Evolutionary conservation across 176 grass and related monocot genomes (phyloP).

Genomic region (Leersia perrieri): DNA sequence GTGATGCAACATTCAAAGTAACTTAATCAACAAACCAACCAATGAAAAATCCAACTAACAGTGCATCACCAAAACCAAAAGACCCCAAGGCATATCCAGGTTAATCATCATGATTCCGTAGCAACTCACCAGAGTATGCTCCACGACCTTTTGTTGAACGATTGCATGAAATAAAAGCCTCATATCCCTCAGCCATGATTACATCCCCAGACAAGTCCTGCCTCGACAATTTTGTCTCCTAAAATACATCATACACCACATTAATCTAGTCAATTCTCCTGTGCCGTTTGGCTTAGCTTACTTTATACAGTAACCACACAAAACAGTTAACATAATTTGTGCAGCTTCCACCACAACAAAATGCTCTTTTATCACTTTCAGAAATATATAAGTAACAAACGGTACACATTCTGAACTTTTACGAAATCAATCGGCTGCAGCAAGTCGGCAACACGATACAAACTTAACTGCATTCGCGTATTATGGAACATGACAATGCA

Average conservation of each 20-base stretch:
- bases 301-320: background rate
- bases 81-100: background rate
- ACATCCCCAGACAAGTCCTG: constrained; percentile 81
- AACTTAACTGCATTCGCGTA: background rate
- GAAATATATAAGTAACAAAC: background rate
- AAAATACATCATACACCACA: constrained; percentile 2
- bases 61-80: background rate
- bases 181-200: constrained; percentile 81
- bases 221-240: constrained; percentile 95
- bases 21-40: background rate
- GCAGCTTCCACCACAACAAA: background rate
- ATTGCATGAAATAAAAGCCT: constrained; percentile 89
- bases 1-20: background rate
- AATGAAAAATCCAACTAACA: background rate
- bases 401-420: background rate
- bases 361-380: background rate
- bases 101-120: background rate
- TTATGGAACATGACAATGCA: background rate
- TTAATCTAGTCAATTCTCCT: background rate
- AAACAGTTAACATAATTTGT: background rate
- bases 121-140: constrained; percentile 68
- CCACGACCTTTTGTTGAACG: constrained; percentile 61
- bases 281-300: background rate
- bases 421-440: background rate
- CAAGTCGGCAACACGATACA: background rate